Percentiles rank a stretch among this genome's conserved stretches.
Evolutionary conservation across 2,329 filamentous ascomycete genomes (phyloP).

Genomic region (Penicillium sumatraense): DNA sequence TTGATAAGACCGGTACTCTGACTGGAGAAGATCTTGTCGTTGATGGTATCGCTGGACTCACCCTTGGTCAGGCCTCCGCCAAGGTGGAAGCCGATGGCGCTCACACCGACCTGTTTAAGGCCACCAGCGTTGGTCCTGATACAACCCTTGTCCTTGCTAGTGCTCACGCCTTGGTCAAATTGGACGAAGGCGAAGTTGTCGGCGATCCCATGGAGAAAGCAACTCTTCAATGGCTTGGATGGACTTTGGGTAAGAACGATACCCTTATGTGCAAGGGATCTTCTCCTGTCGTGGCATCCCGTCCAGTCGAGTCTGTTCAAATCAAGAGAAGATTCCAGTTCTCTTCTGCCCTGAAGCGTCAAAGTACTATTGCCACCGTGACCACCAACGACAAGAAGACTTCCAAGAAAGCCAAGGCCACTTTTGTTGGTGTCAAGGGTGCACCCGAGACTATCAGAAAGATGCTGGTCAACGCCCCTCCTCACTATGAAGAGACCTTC

Average conservation of each 20-base stretch:
- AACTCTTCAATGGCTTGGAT: conserved; percentile 84
- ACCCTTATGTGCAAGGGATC: conserved; percentile 70
- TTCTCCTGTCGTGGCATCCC: conserved; percentile 48
- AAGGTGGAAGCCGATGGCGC: conserved; percentile 77
- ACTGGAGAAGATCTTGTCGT: conserved; percentile 97
- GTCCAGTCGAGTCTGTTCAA: conserved; percentile 73
- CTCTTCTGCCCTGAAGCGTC: conserved; percentile 92
- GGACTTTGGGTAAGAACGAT: conserved; percentile 90
- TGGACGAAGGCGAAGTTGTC: conserved; percentile 96
- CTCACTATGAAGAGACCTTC: conserved; percentile 95
- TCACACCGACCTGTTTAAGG: conserved; percentile 75
- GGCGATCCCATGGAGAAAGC: conserved; percentile 99
- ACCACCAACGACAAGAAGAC: conserved; percentile 71
- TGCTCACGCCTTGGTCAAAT: conserved; percentile 91
- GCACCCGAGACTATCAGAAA: conserved; percentile 95
- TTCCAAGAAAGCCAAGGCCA: conserved; percentile 77
- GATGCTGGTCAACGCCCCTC: conserved; percentile 82
- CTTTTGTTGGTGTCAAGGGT: conserved; percentile 94
- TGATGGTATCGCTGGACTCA: conserved; percentile 91
- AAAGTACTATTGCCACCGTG: conserved; percentile 90
- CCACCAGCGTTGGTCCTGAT: conserved; percentile 72
- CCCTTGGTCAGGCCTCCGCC: conserved; percentile 69
- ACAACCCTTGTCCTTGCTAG: conserved; percentile 93
- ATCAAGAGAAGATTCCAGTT: conserved; percentile 98
- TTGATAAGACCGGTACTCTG: conserved; percentile 96